phyloP scores from a whole-genome alignment of 2,329 filamentous ascomycete genomes.

The Parastagonospora avenae region DNA sequence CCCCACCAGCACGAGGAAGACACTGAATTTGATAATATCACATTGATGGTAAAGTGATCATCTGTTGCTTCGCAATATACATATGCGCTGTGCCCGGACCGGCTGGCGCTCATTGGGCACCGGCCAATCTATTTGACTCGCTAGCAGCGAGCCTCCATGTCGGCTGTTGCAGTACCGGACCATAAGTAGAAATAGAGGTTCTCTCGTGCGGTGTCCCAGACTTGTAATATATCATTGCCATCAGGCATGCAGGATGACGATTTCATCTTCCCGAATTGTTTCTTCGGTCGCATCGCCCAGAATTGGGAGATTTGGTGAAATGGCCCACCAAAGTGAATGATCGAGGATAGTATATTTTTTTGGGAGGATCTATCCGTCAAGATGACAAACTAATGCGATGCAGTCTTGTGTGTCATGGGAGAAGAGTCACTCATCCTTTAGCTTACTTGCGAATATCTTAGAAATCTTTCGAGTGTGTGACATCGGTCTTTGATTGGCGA shows the following conservation, averaged over 20 bases:
- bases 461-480: constrained; percentile 14
- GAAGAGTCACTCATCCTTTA: neutral
- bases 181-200: neutral
- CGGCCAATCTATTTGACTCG: constrained; percentile 21
- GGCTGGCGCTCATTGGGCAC: constrained; percentile 25
- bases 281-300: too few relatives aligned
- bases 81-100: constrained; percentile 24
- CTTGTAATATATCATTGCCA: constrained; percentile 19
- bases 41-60: constrained; percentile 28
- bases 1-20: constrained; percentile 6
- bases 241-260: constrained; percentile 23
- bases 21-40: constrained; percentile 12
- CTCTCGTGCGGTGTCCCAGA: neutral
- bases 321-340: too few relatives aligned
- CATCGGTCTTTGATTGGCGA: constrained; percentile 3
- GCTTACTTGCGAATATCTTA: too few relatives aligned
- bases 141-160: constrained; percentile 21
- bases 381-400: neutral
- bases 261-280: too few relatives aligned
- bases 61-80: constrained; percentile 31
- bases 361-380: neutral
- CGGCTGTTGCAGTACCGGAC: constrained; percentile 30
- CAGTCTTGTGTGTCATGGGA: neutral
- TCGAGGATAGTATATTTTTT: neutral
- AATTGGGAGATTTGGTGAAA: too few relatives aligned